Conservation (phyloP, 2,329 filamentous ascomycete genomes). For the Alternaria metachromatica region DNA sequence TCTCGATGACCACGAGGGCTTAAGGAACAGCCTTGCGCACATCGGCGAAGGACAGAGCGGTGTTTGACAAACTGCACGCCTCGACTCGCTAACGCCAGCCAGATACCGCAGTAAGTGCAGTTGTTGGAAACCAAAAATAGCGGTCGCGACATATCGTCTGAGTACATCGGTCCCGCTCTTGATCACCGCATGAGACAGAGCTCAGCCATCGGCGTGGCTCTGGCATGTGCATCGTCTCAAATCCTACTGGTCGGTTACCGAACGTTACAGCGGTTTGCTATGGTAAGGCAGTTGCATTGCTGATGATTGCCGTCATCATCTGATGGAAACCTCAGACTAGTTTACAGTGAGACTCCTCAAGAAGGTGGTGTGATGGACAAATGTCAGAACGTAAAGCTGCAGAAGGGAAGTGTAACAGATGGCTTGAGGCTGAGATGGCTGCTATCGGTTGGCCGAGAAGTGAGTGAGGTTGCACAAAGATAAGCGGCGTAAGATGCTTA, state of each 20-base stretch:
- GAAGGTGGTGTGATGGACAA: background rate
- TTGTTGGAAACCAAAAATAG: slow-evolving; percentile 20
- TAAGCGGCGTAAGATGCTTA: background rate
- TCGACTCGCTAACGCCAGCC: background rate
- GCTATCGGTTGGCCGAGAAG: background rate
- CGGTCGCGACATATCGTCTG: background rate
- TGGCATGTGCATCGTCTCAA: background rate
- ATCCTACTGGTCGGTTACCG: background rate
- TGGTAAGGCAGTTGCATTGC: background rate
- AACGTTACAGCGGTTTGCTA: background rate
- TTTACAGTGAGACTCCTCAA: background rate
- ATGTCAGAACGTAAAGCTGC: background rate
- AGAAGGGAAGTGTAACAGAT: background rate
- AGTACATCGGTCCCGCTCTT: background rate
- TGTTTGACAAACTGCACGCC: background rate
- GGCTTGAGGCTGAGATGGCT: background rate
- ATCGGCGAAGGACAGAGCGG: background rate
- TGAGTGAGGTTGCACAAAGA: background rate
- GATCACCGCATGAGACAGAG: background rate
- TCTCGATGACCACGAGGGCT: background rate
- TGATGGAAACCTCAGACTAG: background rate
- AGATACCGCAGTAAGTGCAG: background rate
- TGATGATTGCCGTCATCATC: background rate
- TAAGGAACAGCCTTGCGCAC: background rate
- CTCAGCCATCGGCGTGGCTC: background rate